phyloP scores from a whole-genome alignment of 768 basidiomycete species.

The Hygrophorus pudorinus region DNA sequence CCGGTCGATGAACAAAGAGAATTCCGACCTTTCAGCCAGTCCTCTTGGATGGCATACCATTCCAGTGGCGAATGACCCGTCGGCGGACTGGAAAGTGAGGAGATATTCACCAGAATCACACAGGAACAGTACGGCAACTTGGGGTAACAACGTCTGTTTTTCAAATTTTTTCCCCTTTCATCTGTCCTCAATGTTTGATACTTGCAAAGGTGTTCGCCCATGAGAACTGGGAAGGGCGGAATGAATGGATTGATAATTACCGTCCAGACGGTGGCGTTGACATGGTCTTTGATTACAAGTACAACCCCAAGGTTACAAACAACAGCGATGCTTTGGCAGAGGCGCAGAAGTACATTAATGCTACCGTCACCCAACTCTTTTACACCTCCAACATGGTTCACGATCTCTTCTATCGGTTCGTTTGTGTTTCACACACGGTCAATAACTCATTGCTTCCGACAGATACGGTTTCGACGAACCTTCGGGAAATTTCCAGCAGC shows the following conservation, averaged over 20 bases:
- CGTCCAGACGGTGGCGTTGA: conserved; percentile 59
- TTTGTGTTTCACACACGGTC: neutral
- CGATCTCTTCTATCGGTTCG: conserved; percentile 68
- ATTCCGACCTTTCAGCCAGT: conserved; percentile 68
- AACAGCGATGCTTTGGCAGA: conserved; percentile 45
- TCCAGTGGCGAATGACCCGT: conserved; percentile 56
- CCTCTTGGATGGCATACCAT: conserved; percentile 91
- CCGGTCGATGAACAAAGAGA: conserved; percentile 48
- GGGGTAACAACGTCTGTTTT: conserved; percentile 67
- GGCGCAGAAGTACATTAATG: conserved; percentile 78
- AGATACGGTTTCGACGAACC: conserved; percentile 89
- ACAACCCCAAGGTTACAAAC: conserved; percentile 55
- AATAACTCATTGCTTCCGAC: conserved; percentile 8
- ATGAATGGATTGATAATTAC: conserved; percentile 58
- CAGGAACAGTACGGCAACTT: conserved; percentile 70
- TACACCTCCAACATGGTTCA: conserved; percentile 78
- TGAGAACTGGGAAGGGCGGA: conserved; percentile 82
- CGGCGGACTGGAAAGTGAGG: conserved; percentile 14
- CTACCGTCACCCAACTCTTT: conserved; percentile 82
- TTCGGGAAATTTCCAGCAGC: conserved; percentile 94
- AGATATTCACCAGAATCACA: conserved; percentile 26
- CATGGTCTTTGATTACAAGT: conserved; percentile 61
- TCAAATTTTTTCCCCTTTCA: neutral
- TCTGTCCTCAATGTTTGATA: conserved; percentile 1
- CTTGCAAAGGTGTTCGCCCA: conserved; percentile 68